Percentiles rank a stretch among this genome's conserved stretches.
These are phyloP conservation scores for Trichoderma afroharzianum DNA, from an alignment of 2,329 filamentous ascomycete genomes.

Conservation along the genomic window DNA sequence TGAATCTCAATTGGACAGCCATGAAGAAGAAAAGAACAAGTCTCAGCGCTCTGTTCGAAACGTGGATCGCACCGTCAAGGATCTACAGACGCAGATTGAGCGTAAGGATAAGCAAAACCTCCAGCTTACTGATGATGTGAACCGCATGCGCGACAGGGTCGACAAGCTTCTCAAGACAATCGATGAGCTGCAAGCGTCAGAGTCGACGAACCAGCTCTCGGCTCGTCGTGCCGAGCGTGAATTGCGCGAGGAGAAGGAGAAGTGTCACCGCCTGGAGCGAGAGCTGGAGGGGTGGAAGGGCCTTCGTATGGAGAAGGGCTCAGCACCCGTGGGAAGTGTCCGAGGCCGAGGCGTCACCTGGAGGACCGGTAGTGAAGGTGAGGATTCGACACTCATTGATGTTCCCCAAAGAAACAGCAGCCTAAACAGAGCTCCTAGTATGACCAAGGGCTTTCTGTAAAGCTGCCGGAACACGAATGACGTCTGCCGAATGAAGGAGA, in stretches of 20 bases:
- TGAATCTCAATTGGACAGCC: conserved; percentile 79
- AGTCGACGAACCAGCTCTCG: conserved; percentile 75
- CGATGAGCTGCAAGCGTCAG: conserved; percentile 86
- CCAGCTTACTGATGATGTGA: conserved; percentile 78
- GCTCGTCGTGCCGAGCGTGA: conserved; percentile 86
- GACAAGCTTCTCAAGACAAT: conserved; percentile 87
- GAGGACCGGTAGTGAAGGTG: conserved; percentile 37
- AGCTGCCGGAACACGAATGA: not conserved
- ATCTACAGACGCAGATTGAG: conserved; percentile 87
- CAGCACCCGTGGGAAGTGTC: conserved; percentile 46
- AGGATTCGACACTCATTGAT: conserved; percentile 43
- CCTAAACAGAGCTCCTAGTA: conserved; percentile 59
- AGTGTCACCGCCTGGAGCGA: conserved; percentile 73
- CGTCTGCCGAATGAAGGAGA: not conserved
- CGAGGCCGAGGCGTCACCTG: conserved; percentile 35
- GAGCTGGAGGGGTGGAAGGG: conserved; percentile 85
- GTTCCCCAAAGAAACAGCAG: conserved; percentile 65
- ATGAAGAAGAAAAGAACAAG: conserved; percentile 73
- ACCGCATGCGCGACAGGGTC: conserved; percentile 82
- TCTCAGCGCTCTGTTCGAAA: conserved; percentile 87
- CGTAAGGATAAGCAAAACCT: conserved; percentile 84
- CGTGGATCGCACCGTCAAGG: conserved; percentile 89
- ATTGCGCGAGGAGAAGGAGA: conserved; percentile 83
- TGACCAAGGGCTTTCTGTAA: conserved; percentile 76
- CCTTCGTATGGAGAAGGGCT: conserved; percentile 61